These are phyloP conservation scores for Fusarium marasasianum DNA, from an alignment of 2,329 filamentous ascomycete genomes.

Conservation along the genomic window DNA sequence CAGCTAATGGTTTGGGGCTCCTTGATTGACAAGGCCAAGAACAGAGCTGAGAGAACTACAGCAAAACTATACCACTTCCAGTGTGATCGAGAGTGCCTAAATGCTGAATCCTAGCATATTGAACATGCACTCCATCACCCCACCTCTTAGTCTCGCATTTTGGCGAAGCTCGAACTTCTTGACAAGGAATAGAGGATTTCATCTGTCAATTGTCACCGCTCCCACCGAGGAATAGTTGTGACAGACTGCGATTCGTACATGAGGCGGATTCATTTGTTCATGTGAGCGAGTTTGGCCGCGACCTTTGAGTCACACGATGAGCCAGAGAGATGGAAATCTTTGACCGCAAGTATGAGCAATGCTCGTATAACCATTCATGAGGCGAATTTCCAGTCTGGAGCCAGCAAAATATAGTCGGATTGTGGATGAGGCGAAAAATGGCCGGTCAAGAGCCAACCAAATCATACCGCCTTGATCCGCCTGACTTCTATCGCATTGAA, in stretches of 20 bases:
- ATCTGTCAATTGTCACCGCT: slow-evolving; percentile 26
- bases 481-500: slow-evolving; percentile 17
- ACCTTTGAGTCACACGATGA: slow-evolving; percentile 36
- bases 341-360: slow-evolving; percentile 39
- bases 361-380: slow-evolving; percentile 26
- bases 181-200: slow-evolving; percentile 24
- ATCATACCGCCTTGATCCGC: slow-evolving; percentile 29
- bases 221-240: slow-evolving; percentile 1
- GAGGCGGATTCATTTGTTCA: slow-evolving; percentile 29
- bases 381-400: slow-evolving; percentile 27
- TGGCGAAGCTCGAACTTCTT: slow-evolving; percentile 18
- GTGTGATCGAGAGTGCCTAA: slow-evolving; percentile 41
- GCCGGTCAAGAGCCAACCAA: slow-evolving; percentile 34
- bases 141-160: slow-evolving; percentile 13
- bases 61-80: slow-evolving; percentile 27
- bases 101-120: slow-evolving; percentile 36
- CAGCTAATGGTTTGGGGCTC: slow-evolving; percentile 24
- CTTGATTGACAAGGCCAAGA: slow-evolving; percentile 10
- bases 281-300: slow-evolving; percentile 34
- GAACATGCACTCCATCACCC: slow-evolving; percentile 31
- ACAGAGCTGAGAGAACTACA: slow-evolving; percentile 26
- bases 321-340: slow-evolving; percentile 24
- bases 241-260: slow-evolving; percentile 25
- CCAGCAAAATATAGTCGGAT: slow-evolving; percentile 12
- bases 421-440: slow-evolving; percentile 31